A percentile compares a stretch with the other conserved stretches of the same genome.
Conservation (phyloP, 352 stramenopile species). For the Pythium periplocum region DNA sequence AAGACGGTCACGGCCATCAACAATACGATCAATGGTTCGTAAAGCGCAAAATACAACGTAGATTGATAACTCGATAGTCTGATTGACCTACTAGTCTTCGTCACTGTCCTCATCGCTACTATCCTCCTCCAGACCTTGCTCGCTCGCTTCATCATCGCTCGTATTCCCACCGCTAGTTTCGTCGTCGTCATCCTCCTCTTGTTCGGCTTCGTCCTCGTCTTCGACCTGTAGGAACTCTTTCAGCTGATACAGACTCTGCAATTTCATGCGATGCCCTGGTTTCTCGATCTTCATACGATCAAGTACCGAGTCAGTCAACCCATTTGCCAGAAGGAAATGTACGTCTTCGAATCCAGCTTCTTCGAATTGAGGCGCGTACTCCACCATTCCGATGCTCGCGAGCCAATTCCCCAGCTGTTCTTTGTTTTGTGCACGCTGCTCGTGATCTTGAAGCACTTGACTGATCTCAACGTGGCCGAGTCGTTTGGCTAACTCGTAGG, state of each 20-base stretch:
- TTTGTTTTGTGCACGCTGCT: slow-evolving; percentile 14
- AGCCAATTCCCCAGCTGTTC: slow-evolving; percentile 58
- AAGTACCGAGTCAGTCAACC: slow-evolving; percentile 43
- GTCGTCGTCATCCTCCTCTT: slow-evolving; percentile 18
- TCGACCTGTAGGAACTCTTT: slow-evolving; percentile 37
- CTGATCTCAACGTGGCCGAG: slow-evolving; percentile 30
- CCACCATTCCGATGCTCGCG: slow-evolving; percentile 59
- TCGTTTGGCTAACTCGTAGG: slow-evolving; percentile 45
- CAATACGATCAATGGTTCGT: slow-evolving; percentile 32
- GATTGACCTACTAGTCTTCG: slow-evolving; percentile 1
- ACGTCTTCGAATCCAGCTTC: slow-evolving; percentile 63
- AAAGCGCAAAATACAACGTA: neutral
- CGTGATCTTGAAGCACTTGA: slow-evolving; percentile 18
- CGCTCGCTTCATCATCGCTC: slow-evolving; percentile 11
- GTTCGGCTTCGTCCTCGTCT: slow-evolving; percentile 12
- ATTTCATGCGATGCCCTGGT: slow-evolving; percentile 63
- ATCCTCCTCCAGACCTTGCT: slow-evolving; percentile 19
- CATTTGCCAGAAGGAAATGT: slow-evolving; percentile 40
- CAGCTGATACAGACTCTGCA: slow-evolving; percentile 57
- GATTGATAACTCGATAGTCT: too few species aligned
- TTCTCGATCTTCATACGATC: slow-evolving; percentile 64
- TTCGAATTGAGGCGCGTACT: slow-evolving; percentile 47
- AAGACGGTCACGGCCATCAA: slow-evolving; percentile 64
- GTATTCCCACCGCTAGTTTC: slow-evolving; percentile 8
- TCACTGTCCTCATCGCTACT: slow-evolving; percentile 17